Percentiles rank a stretch among this genome's conserved stretches.
Conservation (phyloP, 495 filamentous ascomycete species). For the Penicillium cosmopolitanum region DNA sequence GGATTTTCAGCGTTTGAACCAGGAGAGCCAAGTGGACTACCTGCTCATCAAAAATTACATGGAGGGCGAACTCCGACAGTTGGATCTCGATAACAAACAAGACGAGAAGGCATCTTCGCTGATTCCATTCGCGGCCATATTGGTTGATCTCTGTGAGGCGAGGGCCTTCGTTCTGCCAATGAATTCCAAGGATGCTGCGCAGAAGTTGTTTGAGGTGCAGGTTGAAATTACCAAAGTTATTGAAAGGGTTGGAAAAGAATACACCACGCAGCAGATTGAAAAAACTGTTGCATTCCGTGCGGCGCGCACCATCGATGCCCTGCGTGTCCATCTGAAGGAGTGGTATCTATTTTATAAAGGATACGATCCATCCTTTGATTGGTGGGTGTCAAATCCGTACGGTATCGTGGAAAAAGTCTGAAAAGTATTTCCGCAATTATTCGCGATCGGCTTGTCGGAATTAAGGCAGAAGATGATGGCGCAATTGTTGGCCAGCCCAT, state of each 20-base stretch:
- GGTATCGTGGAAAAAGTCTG: conserved; percentile 33
- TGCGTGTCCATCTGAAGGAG: conserved; percentile 41
- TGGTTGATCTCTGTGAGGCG: conserved; percentile 44
- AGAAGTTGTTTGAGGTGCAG: conserved; percentile 31
- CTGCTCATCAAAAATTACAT: conserved; percentile 47
- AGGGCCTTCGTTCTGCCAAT: conserved; percentile 39
- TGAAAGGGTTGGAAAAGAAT: conserved; percentile 19
- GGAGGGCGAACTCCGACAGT: conserved; percentile 31
- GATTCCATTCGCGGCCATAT: conserved; percentile 37
- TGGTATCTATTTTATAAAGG: conserved; percentile 48
- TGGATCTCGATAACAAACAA: conserved; percentile 39
- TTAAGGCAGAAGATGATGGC: conserved; percentile 39
- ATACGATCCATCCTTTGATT: conserved; percentile 53
- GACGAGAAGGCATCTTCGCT: conserved; percentile 36
- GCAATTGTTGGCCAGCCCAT: conserved; percentile 56
- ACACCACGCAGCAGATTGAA: conserved; percentile 15
- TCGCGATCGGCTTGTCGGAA: conserved; percentile 43
- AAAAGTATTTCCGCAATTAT: conserved; percentile 28
- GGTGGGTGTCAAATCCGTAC: conserved; percentile 51
- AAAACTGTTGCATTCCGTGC: conserved; percentile 50
- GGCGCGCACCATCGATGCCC: conserved; percentile 32
- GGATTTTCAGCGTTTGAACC: conserved; percentile 27
- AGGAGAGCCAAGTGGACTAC: conserved; percentile 47
- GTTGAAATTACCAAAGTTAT: conserved; percentile 26
- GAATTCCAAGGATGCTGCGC: conserved; percentile 36